These are phyloP conservation scores for Melanomma pulvis-pyrius DNA, from an alignment of 495 filamentous ascomycete species.

Conservation along the genomic window DNA sequence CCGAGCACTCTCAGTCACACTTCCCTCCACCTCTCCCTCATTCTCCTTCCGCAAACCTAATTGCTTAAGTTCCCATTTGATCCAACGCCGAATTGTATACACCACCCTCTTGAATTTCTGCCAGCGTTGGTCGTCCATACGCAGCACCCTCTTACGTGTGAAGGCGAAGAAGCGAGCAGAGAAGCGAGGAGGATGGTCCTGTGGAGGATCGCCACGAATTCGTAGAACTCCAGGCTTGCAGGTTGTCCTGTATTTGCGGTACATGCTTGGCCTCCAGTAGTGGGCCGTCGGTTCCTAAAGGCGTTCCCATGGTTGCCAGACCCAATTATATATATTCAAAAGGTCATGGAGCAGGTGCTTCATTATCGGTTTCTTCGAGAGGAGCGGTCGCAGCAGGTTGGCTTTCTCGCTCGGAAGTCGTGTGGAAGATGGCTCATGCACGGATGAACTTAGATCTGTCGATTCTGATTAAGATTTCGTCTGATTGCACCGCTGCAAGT, in stretches of 20 bases:
- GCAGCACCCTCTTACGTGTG: too few species aligned
- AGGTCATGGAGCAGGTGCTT: too few species aligned
- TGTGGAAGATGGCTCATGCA: background rate
- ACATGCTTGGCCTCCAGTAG: too few species aligned
- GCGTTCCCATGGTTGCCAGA: too few species aligned
- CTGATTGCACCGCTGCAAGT: background rate
- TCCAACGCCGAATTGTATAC: background rate
- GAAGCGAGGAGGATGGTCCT: too few species aligned
- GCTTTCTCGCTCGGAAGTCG: background rate
- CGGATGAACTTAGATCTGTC: background rate
- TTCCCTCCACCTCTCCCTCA: background rate
- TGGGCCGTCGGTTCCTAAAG: too few species aligned
- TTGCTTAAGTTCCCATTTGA: background rate
- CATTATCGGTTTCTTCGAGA: too few species aligned
- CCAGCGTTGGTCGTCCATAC: background rate
- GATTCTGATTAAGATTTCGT: background rate
- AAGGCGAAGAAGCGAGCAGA: too few species aligned
- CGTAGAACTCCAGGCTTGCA: too few species aligned
- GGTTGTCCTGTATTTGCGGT: too few species aligned
- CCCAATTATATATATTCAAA: too few species aligned
- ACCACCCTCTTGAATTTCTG: background rate
- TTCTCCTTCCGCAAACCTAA: background rate
- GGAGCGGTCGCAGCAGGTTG: background rate
- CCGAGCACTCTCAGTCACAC: background rate
- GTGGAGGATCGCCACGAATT: too few species aligned